These are phyloP conservation scores for Cyberlindnera veronae DNA, from an alignment of 805 yeast species.

Conservation along the genomic window DNA sequence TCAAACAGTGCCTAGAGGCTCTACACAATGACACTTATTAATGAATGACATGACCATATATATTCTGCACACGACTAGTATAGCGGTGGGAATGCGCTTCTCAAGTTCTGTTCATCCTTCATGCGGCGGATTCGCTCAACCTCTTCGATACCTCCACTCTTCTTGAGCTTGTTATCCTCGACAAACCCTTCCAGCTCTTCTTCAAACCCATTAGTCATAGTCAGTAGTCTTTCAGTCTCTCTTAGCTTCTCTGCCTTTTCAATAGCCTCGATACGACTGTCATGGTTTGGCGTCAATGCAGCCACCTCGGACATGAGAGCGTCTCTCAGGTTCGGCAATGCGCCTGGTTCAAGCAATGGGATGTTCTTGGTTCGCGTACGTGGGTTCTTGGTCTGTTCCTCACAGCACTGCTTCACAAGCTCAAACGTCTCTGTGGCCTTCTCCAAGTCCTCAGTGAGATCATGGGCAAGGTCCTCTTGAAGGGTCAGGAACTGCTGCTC, in stretches of 20 bases:
- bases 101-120: constrained; percentile 70
- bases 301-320: constrained; percentile 79
- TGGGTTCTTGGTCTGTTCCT: constrained; percentile 67
- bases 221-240: constrained; percentile 60
- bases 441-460: constrained; percentile 74
- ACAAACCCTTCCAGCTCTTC: constrained; percentile 87
- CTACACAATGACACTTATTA: no score
- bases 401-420: constrained; percentile 75
- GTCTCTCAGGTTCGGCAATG: constrained; percentile 58
- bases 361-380: constrained; percentile 35
- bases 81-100: constrained; percentile 39
- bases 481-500: constrained; percentile 90
- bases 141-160: constrained; percentile 87
- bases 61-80: constrained; percentile 12
- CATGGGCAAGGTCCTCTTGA: constrained; percentile 81
- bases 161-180: constrained; percentile 68
- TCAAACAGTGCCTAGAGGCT: constrained; percentile 8
- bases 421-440: constrained; percentile 80
- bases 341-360: constrained; percentile 61
- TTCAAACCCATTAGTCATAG: constrained; percentile 62
- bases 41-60: not conserved
- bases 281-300: constrained; percentile 79
- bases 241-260: constrained; percentile 81
- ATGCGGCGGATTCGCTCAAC: constrained; percentile 64
- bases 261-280: constrained; percentile 81